phyloP scores from a whole-genome alignment of 495 filamentous ascomycete species.

The Parathielavia appendiculata region DNA sequence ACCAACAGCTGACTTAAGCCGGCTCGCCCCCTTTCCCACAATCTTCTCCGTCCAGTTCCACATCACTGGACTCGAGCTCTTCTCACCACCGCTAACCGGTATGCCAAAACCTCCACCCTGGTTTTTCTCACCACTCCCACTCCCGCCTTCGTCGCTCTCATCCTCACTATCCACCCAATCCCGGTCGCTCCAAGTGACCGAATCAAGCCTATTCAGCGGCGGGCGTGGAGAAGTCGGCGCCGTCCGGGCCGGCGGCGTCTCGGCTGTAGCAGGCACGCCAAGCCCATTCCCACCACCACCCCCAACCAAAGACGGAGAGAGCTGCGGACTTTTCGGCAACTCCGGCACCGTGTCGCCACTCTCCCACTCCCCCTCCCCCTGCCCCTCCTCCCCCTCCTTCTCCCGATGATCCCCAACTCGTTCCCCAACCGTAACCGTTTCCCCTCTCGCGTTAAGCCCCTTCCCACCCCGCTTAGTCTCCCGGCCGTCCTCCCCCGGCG shows the following conservation, averaged over 20 bases:
- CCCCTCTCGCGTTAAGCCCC: conserved; percentile 10
- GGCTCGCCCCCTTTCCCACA: too few relatives aligned
- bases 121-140: too few relatives aligned
- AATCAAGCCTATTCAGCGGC: conserved; percentile 33
- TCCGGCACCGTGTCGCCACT: conserved; percentile 12
- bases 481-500: conserved; percentile 37
- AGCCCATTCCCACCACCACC: conserved; percentile 2
- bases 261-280: not conserved
- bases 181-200: conserved; percentile 50
- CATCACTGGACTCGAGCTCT: too few relatives aligned
- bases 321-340: not conserved
- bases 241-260: conserved; percentile 5
- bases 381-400: conserved; percentile 16
- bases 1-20: too few relatives aligned
- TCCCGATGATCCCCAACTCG: not conserved
- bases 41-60: too few relatives aligned
- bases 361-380: not conserved
- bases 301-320: not conserved
- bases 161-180: conserved; percentile 40
- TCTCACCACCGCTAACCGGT: not conserved
- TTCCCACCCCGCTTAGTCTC: conserved; percentile 32
- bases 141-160: not conserved
- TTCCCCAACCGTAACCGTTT: not conserved
- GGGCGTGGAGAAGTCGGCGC: conserved; percentile 26
- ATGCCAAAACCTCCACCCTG: not conserved